Conservation (phyloP, 2,329 filamentous ascomycete genomes). For the Fusarium sp. region DNA sequence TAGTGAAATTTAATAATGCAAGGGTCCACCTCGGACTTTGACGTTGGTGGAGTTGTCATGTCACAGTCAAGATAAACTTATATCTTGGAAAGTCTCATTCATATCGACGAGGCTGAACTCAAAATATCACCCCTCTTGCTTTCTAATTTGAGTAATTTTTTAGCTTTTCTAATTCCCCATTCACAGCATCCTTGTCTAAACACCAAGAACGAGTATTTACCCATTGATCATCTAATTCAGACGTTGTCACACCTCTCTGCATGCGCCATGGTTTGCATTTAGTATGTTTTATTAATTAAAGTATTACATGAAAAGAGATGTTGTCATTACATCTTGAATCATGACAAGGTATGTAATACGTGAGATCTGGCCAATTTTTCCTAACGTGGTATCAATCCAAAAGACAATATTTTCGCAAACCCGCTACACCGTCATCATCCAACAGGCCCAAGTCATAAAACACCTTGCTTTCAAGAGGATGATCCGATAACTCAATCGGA, state of each 20-base stretch:
- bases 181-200: background rate
- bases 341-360: background rate
- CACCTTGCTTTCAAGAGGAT: slow-evolving; percentile 19
- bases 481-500: slow-evolving; percentile 7
- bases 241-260: background rate
- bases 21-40: background rate
- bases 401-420: slow-evolving; percentile 26
- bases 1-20: background rate
- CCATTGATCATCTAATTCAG: background rate
- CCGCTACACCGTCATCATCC: slow-evolving; percentile 20
- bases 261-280: background rate
- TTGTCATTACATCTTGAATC: slow-evolving; percentile 24
- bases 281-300: slow-evolving; percentile 22
- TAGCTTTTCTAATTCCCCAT: background rate
- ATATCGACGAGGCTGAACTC: background rate
- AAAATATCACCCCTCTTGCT: background rate
- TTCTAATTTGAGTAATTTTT: too few species aligned
- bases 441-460: slow-evolving; percentile 28
- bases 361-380: slow-evolving; percentile 10
- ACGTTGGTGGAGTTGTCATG: background rate
- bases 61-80: background rate
- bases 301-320: slow-evolving; percentile 28
- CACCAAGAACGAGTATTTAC: background rate
- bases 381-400: slow-evolving; percentile 24
- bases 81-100: background rate